Evolutionary conservation across 2,329 filamentous ascomycete species (phyloP).

Genomic region (Botryosphaeria dothidea): DNA sequence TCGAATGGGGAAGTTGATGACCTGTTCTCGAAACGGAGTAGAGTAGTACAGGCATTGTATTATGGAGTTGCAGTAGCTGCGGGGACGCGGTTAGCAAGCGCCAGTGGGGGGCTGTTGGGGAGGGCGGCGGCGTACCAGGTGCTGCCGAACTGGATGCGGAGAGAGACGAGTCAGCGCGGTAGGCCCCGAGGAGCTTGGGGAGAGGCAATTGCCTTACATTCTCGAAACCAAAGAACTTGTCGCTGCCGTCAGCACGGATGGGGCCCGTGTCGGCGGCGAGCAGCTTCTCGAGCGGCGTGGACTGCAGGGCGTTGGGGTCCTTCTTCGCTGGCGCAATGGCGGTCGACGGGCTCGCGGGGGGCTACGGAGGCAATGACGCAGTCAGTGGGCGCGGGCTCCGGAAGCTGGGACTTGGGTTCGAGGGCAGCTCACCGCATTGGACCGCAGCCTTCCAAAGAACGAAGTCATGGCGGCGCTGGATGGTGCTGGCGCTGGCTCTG

Average conservation of each 20-base stretch:
- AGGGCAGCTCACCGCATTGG: conserved; percentile 44
- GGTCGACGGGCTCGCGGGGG: conserved; percentile 48
- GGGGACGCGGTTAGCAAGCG: conserved; percentile 21
- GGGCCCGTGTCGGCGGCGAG: conserved; percentile 83
- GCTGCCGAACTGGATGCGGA: conserved; percentile 76
- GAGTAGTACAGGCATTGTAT: conserved; percentile 97
- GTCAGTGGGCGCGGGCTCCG: background rate
- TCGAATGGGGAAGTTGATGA: conserved; percentile 83
- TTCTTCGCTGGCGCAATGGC: conserved; percentile 57
- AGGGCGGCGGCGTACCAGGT: conserved; percentile 70
- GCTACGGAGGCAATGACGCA: conserved; percentile 35
- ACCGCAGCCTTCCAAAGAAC: conserved; percentile 57
- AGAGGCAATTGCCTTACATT: conserved; percentile 67
- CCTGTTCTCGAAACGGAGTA: conserved; percentile 86
- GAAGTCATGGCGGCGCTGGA: conserved; percentile 46
- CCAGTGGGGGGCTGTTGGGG: conserved; percentile 6
- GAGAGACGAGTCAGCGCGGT: conserved; percentile 25
- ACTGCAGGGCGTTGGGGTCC: conserved; percentile 57
- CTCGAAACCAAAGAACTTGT: conserved; percentile 98
- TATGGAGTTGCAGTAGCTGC: conserved; percentile 97
- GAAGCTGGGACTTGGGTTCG: background rate
- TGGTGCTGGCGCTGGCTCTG: background rate
- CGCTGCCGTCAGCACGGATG: conserved; percentile 81
- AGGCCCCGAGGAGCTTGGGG: conserved; percentile 16
- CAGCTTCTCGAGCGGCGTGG: conserved; percentile 70